Base-by-base conservation (phyloP, 1,284 basidiomycete genomes). In the Marasmius fiardii region DNA sequence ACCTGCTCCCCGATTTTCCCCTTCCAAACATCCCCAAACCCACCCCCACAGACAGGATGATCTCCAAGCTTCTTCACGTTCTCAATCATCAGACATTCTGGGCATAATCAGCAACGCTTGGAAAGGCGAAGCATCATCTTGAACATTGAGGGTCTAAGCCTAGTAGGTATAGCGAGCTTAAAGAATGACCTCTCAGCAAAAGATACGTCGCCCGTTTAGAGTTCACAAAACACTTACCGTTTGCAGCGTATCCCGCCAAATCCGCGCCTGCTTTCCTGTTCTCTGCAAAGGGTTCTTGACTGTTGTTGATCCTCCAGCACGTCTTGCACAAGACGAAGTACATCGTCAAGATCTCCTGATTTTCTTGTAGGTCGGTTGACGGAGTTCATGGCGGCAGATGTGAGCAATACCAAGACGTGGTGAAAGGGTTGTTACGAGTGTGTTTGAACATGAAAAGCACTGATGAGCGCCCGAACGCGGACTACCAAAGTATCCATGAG, bases 1-100 rank as follows among this genome's bases (percentile, higher is more conserved):
- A 24, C 20, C 16, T 45, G 23, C 12, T 11, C 44, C 18, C 44
- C 44, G 23, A 45, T 23, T 28, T 16, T 16, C 5, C 44, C 44
- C 26, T 45, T 23, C 44, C 44, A 45, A 10, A 45, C 26, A 24
- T 45, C 52, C 21, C 52, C 52, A 31, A 53, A 53, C 18, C 52
- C 52, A 33, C 52, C 52, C 6, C 39, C 52, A 5, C n/a, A 24
- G 12, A 45, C 43, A 43, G 52, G 41, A 34, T 33, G 23, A 7
- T 53, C 33, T n/a, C 52, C 52, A 14, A 53, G 39, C 28, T 20
- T 53, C 16, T 43, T 44, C 23, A 53, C 52, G 33, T 45, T 45
- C 20, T 45, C 7, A 23, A 45, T 45, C 18, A 23, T 20, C 6
- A 45, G 44, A n/a, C 44, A 45, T 28, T 28, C 11, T 16, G 44